Evolutionary conservation across 495 filamentous ascomycete genomes (phyloP), one percentile per base, ranked within the genome.

Genomic region (Daldinia caldariorum): DNA sequence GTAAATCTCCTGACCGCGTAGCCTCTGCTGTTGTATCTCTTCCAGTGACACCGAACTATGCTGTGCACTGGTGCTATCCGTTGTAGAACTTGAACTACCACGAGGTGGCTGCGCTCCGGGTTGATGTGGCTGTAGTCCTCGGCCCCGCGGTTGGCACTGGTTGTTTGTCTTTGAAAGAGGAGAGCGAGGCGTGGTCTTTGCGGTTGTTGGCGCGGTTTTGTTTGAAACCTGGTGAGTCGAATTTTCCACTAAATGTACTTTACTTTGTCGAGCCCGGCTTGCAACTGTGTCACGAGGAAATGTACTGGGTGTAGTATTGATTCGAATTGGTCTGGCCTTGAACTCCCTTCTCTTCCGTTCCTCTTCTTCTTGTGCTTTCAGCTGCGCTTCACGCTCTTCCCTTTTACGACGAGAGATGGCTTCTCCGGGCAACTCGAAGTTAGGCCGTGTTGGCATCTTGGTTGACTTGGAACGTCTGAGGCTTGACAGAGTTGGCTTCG

Each of bases 381-480:
- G 76, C 55, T 87, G 85, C 58, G 89, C 88, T 72, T 93, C 91
- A 26, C 82, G 84, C 57, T 87, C 84, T 70, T 90, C 90, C 73
- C 86, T 85, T 63, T 91, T 87, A 58, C 86, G 88, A 8, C 87
- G 88, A 22, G 90, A 89, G 35, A 93, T 81, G 29, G 88, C 90
- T 62, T 93, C 91, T 35, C 91, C 90, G 0, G 90, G 89, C 22
- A 94, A 82, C 72, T 90, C 87, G 74, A 93, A 94, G 16, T 80
- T 86, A 10, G 91, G 79, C 34, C 80, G 83, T 5, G 89, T 91
- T 9, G 85, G 85, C 7, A 84, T 75, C 70, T 89, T 91, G 32
- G 77, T 82, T 0, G 89, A 90, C 78, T 90, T 86, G 67, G 77
- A 69, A 49, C 75, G 69, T 56, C 75, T 65, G 29, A 77, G 73